phyloP scores from a whole-genome alignment of 2,329 filamentous ascomycete genomes.

The Cercospora sp. region DNA sequence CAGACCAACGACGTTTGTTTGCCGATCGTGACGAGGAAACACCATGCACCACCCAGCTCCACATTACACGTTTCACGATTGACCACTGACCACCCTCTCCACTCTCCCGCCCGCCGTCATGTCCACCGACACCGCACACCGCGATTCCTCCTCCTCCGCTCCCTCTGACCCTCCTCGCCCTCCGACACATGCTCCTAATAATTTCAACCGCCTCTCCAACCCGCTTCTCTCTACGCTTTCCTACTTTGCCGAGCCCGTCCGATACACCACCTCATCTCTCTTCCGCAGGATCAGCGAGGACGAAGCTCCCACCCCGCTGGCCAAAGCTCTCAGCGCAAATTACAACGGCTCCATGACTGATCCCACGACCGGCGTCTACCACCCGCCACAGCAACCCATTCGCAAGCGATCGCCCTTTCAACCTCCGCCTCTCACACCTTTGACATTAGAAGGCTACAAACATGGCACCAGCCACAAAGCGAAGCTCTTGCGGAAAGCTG shows the following conservation, averaged over 20 bases:
- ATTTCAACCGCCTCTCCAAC: constrained; percentile 6
- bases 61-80: background rate
- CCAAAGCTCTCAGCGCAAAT: constrained; percentile 41
- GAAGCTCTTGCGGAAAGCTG: constrained; percentile 66
- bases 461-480: constrained; percentile 59
- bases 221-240: constrained; percentile 37
- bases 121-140: background rate
- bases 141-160: constrained; percentile 7
- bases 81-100: background rate
- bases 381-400: constrained; percentile 48
- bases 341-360: constrained; percentile 42
- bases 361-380: constrained; percentile 55
- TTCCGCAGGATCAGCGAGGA: constrained; percentile 51
- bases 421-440: constrained; percentile 81
- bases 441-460: constrained; percentile 68
- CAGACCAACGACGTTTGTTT: background rate
- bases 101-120: background rate
- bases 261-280: constrained; percentile 51
- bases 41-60: background rate
- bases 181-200: constrained; percentile 7
- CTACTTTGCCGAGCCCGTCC: constrained; percentile 53
- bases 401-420: constrained; percentile 77
- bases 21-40: constrained; percentile 1
- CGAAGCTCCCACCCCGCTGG: constrained; percentile 41
- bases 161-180: constrained; percentile 10